These are phyloP conservation scores for Trichomonas gallinae DNA, from an alignment of 208 protist species.

Conservation along the genomic window DNA sequence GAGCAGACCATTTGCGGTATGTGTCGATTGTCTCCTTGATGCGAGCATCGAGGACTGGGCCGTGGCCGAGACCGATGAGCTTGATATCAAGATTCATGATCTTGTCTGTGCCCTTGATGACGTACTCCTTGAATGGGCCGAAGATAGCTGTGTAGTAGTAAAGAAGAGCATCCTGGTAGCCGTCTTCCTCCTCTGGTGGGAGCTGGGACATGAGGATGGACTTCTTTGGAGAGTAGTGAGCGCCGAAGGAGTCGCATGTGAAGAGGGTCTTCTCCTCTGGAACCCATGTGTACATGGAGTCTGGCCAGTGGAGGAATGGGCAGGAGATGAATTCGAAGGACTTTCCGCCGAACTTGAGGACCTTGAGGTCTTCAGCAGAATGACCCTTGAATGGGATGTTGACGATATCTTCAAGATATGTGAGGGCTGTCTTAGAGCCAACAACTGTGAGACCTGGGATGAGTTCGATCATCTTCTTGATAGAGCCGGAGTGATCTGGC, in stretches of 20 bases:
- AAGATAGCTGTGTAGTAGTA: constrained; percentile 19
- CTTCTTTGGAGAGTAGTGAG: not conserved
- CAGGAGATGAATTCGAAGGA: not conserved
- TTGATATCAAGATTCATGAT: not conserved
- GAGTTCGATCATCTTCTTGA: not conserved
- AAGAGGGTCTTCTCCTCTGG: not conserved
- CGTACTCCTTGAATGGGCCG: constrained; percentile 18
- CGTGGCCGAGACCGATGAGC: not conserved
- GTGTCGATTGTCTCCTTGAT: not conserved
- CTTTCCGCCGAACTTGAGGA: not conserved
- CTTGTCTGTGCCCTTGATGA: not conserved
- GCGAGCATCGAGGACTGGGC: not conserved
- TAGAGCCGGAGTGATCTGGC: not conserved
- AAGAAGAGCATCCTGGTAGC: constrained; percentile 11
- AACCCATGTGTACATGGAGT: not conserved
- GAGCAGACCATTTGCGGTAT: not conserved
- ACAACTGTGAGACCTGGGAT: not conserved
- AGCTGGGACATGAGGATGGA: not conserved
- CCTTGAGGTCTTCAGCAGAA: not conserved
- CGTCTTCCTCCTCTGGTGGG: not conserved
- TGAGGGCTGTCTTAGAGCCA: not conserved
- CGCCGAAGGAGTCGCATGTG: constrained; percentile 5
- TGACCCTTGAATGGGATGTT: not conserved
- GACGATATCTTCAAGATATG: not conserved
- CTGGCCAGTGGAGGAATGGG: constrained; percentile 23